phyloP scores from a whole-genome alignment of 768 basidiomycete genomes.

The Kwoniella dejecticola region DNA sequence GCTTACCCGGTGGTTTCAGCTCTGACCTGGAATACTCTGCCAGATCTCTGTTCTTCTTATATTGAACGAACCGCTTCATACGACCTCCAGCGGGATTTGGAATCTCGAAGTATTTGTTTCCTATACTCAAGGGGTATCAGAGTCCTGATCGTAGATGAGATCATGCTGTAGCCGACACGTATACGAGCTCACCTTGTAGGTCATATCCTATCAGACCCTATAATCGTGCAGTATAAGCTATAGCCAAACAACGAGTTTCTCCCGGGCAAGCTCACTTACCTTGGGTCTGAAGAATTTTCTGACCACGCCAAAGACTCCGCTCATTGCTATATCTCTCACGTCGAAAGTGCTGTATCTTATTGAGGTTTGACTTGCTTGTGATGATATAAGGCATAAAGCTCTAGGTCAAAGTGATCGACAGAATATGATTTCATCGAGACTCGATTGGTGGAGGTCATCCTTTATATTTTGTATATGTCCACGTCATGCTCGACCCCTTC shows the following conservation, averaged over 20 bases:
- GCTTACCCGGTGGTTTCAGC: slow-evolving; percentile 42
- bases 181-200: slow-evolving; percentile 30
- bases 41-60: slow-evolving; percentile 36
- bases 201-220: slow-evolving; percentile 36
- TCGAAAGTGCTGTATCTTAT: not conserved
- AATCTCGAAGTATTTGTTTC: slow-evolving; percentile 46
- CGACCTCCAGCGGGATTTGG: slow-evolving; percentile 41
- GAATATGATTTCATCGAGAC: slow-evolving; percentile 7
- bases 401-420: not conserved
- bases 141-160: not conserved
- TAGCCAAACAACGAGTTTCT: too few species aligned
- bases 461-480: not conserved
- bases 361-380: not conserved
- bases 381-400: not conserved
- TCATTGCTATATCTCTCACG: not conserved
- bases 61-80: slow-evolving; percentile 44
- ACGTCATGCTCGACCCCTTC: slow-evolving; percentile 4
- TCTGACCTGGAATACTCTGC: slow-evolving; percentile 41
- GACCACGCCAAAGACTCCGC: slow-evolving; percentile 13
- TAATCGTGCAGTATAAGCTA: not conserved
- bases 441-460: slow-evolving; percentile 12
- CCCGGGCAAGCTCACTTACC: not conserved
- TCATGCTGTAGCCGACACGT: not conserved
- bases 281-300: slow-evolving; percentile 18
- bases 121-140: slow-evolving; percentile 13